These are phyloP conservation scores for Wallacemonas sp. DNA, from an alignment of 208 protist genomes.

Conservation along the genomic window DNA sequence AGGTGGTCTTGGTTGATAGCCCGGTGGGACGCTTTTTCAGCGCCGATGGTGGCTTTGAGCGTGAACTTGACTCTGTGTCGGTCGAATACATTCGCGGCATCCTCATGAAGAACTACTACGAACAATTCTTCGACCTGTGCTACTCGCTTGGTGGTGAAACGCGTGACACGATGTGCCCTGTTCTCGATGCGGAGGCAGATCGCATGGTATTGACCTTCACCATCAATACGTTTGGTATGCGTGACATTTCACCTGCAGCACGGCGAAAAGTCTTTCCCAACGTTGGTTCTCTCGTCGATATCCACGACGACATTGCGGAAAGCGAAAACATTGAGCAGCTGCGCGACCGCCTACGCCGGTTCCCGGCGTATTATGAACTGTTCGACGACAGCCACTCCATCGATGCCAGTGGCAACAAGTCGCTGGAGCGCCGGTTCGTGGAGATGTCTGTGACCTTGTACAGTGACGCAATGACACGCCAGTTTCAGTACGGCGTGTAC, in stretches of 20 bases:
- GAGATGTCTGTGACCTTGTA: constrained; percentile 83
- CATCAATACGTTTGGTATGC: constrained; percentile 96
- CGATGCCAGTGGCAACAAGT: constrained; percentile 55
- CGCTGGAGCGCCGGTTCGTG: constrained; percentile 89
- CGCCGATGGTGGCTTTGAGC: constrained; percentile 72
- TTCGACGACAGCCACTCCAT: constrained; percentile 75
- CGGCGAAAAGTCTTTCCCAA: constrained; percentile 87
- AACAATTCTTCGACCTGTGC: constrained; percentile 98
- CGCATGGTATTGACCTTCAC: constrained; percentile 97
- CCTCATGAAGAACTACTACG: constrained; percentile 98
- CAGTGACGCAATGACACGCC: constrained; percentile 80
- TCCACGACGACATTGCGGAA: constrained; percentile 87
- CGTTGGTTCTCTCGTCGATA: constrained; percentile 87
- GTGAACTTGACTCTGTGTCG: constrained; percentile 91
- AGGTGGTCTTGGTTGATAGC: constrained; percentile 97
- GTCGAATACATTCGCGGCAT: constrained; percentile 98
- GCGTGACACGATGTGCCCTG: constrained; percentile 86
- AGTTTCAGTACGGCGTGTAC: constrained; percentile 93
- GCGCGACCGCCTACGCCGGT: constrained; percentile 77
- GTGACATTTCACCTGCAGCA: constrained; percentile 77
- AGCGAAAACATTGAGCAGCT: constrained; percentile 81
- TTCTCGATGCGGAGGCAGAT: constrained; percentile 97
- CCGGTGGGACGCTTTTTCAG: constrained; percentile 92
- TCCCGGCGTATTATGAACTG: constrained; percentile 74
- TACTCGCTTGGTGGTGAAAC: constrained; percentile 88